A percentile compares a stretch with the other conserved stretches of the same genome.
Conservation (phyloP, 306 rosid species). For the Glycine soja region DNA sequence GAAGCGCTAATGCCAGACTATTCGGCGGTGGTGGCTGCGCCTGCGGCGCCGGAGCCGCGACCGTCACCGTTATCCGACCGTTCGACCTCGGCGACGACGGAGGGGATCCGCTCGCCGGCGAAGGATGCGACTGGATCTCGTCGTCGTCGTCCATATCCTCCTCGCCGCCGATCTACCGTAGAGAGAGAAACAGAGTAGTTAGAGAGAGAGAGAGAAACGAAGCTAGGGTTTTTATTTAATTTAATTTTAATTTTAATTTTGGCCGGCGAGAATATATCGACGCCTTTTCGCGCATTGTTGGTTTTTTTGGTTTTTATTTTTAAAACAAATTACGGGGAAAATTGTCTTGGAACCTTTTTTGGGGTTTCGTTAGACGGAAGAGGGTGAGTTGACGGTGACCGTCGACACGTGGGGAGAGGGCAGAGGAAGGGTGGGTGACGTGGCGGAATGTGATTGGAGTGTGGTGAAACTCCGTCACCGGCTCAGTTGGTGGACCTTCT, state of each 20-base stretch:
- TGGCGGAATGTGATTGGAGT: constrained; percentile 39
- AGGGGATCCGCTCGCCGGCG: constrained; percentile 83
- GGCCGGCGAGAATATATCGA: constrained; percentile 68
- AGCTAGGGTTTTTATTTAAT: constrained; percentile 52
- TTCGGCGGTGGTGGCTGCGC: constrained; percentile 48
- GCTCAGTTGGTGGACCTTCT: constrained; percentile 51
- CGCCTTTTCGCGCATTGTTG: constrained; percentile 47
- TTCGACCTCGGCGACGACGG: constrained; percentile 59
- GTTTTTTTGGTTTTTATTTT: constrained; percentile 4
- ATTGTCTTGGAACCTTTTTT: constrained; percentile 19
- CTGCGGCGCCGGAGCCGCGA: constrained; percentile 66
- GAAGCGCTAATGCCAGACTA: constrained; percentile 69
- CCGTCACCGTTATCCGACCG: constrained; percentile 87
- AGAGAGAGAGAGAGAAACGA: constrained; percentile 37
- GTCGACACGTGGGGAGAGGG: constrained; percentile 48
- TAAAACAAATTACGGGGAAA: background rate
- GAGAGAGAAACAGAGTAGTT: constrained; percentile 20
- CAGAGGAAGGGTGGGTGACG: constrained; percentile 39
- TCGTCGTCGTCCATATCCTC: constrained; percentile 72
- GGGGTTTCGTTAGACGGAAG: constrained; percentile 45
- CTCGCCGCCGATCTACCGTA: constrained; percentile 53
- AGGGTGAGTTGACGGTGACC: constrained; percentile 54
- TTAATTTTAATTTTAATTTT: constrained; percentile 40
- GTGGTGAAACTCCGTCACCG: constrained; percentile 48
- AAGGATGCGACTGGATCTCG: constrained; percentile 76